phyloP scores from a whole-genome alignment of 108 stramenopile genomes.

The Skeletonema menzelii region DNA sequence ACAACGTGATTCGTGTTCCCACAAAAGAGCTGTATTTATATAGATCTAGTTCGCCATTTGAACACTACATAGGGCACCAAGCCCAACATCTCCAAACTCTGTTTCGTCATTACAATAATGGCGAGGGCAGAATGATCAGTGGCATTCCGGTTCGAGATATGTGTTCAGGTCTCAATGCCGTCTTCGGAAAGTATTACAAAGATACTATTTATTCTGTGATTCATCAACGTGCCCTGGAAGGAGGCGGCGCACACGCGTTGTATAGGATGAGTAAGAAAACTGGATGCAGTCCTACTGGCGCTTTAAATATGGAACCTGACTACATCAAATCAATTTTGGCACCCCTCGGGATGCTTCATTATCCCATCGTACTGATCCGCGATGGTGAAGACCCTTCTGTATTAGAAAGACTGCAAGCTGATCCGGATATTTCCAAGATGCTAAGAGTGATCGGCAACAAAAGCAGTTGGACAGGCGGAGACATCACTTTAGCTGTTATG shows the following conservation, averaged over 20 bases:
- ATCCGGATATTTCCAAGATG: constrained; percentile 9
- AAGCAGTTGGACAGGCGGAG: constrained; percentile 14
- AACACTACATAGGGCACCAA: neutral
- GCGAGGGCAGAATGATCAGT: neutral
- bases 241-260: neutral
- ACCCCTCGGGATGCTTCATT: constrained; percentile 7
- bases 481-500: constrained; percentile 23
- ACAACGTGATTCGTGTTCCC: neutral
- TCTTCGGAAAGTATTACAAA: neutral
- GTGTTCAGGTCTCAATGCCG: neutral
- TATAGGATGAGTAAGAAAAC: neutral
- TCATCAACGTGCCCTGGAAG: neutral
- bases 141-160: neutral
- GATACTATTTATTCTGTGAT: constrained; percentile 1
- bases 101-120: neutral
- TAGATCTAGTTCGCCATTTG: neutral
- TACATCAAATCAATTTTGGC: constrained; percentile 2
- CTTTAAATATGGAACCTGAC: constrained; percentile 5
- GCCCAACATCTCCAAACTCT: neutral
- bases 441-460: neutral
- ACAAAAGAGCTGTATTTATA: neutral
- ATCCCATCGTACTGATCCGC: constrained; percentile 11
- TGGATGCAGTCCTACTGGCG: neutral
- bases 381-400: constrained; percentile 6
- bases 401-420: constrained; percentile 15